These are phyloP conservation scores for Thermothelomyces thermophilus DNA, from an alignment of 2,329 filamentous ascomycete genomes.

Conservation along the genomic window DNA sequence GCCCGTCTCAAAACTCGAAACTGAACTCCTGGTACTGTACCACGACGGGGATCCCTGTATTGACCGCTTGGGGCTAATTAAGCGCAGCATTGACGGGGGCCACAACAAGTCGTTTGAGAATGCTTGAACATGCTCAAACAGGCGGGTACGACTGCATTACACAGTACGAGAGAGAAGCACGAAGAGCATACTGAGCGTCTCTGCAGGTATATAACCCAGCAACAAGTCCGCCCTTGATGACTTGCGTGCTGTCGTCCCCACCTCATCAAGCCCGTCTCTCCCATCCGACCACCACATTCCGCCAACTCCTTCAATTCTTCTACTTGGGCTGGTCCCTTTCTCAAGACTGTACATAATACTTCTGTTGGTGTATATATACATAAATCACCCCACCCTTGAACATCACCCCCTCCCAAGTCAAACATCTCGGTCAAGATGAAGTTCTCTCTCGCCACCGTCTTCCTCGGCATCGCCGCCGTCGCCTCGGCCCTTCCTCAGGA, in stretches of 20 bases:
- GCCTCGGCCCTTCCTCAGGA: conserved; percentile 24
- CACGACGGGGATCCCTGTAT: not conserved
- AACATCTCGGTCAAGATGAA: conserved; percentile 26
- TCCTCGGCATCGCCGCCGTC: conserved; percentile 26
- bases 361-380: too few relatives aligned
- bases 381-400: not conserved
- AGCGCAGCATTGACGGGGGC: not conserved
- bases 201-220: not conserved
- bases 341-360: too few relatives aligned
- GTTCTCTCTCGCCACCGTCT: conserved; percentile 20
- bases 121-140: not conserved
- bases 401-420: too few relatives aligned
- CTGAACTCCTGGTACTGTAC: conserved; percentile 7
- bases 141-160: not conserved
- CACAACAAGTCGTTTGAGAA: conserved; percentile 2
- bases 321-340: too few relatives aligned
- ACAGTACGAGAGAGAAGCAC: not conserved
- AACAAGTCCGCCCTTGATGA: not conserved
- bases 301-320: too few relatives aligned
- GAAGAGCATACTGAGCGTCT: not conserved
- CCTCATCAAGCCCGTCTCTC: too few relatives aligned
- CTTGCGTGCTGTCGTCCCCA: not conserved
- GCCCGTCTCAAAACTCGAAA: conserved; percentile 6
- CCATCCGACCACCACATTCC: too few relatives aligned
- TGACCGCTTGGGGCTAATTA: not conserved